These are phyloP conservation scores for Trichoderma oligosporum DNA, from an alignment of 2,329 filamentous ascomycete genomes.

Conservation along the genomic window DNA sequence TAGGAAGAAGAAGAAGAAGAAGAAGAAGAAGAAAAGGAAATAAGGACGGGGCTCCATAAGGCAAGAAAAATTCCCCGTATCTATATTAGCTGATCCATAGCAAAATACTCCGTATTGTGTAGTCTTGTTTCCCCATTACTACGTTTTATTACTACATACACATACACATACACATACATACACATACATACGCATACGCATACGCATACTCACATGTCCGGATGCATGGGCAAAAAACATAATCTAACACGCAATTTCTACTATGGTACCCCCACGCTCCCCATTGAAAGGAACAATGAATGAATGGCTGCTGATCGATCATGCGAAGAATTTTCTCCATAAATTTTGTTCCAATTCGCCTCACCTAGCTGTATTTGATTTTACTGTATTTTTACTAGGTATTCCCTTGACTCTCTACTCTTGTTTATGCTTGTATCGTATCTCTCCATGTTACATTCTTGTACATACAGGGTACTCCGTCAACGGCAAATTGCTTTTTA, in stretches of 20 bases:
- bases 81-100: constrained; percentile 5
- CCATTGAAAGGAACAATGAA: not conserved
- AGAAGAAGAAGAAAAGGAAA: not conserved
- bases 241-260: not conserved
- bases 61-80: not conserved
- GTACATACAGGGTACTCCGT: no score
- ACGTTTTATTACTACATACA: not conserved
- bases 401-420: no score
- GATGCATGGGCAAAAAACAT: not conserved
- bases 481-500: no score
- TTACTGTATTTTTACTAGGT: no score
- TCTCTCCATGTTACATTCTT: no score
- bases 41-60: not conserved
- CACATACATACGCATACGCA: no score
- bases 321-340: not conserved
- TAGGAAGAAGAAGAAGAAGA: not conserved
- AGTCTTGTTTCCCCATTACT: constrained; percentile 2
- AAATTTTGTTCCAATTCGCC: no score
- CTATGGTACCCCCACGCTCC: constrained; percentile 14
- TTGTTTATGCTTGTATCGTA: no score
- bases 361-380: no score
- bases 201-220: constrained; percentile 5
- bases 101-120: not conserved
- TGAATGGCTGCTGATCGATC: constrained; percentile 10
- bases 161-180: no score